Evolutionary conservation across 2,329 filamentous ascomycete species (phyloP), one percentile per base, ranked within the genome.

Genomic region (Hymenotorrendiella dingleyae): DNA sequence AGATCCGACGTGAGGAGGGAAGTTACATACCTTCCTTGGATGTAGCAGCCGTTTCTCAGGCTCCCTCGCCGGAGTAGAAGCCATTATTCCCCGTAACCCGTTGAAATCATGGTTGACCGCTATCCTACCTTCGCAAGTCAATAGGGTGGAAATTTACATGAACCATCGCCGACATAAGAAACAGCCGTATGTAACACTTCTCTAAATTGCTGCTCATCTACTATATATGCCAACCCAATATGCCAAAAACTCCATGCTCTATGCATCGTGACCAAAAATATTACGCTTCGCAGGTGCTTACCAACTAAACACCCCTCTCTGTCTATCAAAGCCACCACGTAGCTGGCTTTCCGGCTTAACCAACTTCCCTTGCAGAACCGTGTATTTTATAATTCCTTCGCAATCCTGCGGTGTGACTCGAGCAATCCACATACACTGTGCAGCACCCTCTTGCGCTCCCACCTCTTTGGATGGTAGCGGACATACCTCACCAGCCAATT

Each of bases 401-500:
- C 89, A 94, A 60, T 97, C 88, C 67, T 94, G 85, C 0, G 91
- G 91, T 59, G 71, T 67, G 14, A 96, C 82, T 45, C 91, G 72
- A 16, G 87, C 91, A 34, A 96, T 71, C 91, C 91, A 96, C 55
- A 96, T 94, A 49, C 90, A 91, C 69, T 96, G 90, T 34, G 78
- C 81, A 1, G 88, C 90, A 42, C 83, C 83, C 3, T 67, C 62
- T 19, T 57, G 59, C 23, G 62, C 65, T 22, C 65, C 65, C 34
- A 53, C 50, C 27, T 45, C 49, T 27, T 58, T 62, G 5, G 55
- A 54, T 8, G 55, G 53, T 32, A 41, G 53, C 52, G 50, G 59
- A 43, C 56, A 58, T 12, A 54, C 52, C 33, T 61, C 58, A 28
- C 58, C 61, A 34, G 54, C 57, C 11, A 58, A 52, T 40, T 63